Evolutionary conservation across 1,284 basidiomycete species (phyloP).

Genomic region (Tilletia horrida): DNA sequence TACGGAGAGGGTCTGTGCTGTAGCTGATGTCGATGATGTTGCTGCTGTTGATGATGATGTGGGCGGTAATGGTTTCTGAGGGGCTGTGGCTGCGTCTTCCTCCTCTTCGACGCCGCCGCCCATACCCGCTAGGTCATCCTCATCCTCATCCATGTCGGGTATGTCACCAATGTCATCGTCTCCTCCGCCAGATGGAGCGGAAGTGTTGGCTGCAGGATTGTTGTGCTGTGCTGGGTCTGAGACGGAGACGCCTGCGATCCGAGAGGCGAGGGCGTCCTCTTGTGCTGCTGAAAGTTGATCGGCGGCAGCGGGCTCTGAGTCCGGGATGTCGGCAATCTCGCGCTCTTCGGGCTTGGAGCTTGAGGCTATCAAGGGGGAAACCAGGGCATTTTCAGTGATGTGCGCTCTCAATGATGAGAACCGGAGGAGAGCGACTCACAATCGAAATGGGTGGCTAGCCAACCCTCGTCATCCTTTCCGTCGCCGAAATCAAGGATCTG

Average conservation of each 20-base stretch:
- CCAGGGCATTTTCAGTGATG: neutral
- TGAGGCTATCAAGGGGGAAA: constrained; percentile 1
- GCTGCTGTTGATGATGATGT: neutral
- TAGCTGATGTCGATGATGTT: constrained; percentile 33
- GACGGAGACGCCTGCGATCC: constrained; percentile 36
- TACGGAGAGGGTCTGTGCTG: constrained; percentile 21
- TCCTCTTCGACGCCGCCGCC: constrained; percentile 44
- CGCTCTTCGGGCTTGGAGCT: constrained; percentile 5
- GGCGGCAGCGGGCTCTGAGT: constrained; percentile 37
- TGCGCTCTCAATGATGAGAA: neutral
- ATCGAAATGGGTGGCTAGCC: constrained; percentile 42
- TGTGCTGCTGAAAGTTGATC: constrained; percentile 38
- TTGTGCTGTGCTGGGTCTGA: neutral
- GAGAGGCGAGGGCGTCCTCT: constrained; percentile 42
- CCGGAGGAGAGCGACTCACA: neutral
- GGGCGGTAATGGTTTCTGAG: constrained; percentile 1
- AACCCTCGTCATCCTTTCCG: constrained; percentile 39
- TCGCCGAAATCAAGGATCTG: constrained; percentile 33
- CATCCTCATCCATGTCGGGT: constrained; percentile 47
- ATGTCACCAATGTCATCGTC: constrained; percentile 45
- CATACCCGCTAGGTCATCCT: constrained; percentile 39
- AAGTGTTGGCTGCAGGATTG: neutral
- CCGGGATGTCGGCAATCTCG: constrained; percentile 49
- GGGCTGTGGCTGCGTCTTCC: constrained; percentile 41
- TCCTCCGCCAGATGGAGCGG: constrained; percentile 3